Evolutionary conservation across 129 eudicot genomes (phyloP), one percentile per base, ranked within the genome.

Genomic region (Ambrosia artemisiifolia): DNA sequence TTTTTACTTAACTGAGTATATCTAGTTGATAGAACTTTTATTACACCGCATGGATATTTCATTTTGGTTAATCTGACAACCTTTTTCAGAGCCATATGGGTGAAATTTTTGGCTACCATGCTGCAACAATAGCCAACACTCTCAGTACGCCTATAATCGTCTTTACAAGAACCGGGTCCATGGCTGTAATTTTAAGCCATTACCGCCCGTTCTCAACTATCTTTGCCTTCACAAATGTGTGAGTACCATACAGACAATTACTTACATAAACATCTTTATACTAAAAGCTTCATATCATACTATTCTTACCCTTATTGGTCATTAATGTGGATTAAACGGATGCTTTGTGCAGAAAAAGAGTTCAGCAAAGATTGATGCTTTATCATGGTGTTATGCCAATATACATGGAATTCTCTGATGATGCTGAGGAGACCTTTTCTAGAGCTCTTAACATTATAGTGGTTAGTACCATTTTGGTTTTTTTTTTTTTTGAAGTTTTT

Each of bases 221-320:
- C 40, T 94, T 94, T 81, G 99, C 99, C 71, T 94, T 94, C 85
- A 94, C 97, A 51, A 94, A 86, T 73, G 92, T 71, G 99, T 94
- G 74, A 90, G 97, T 86, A 9, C 82, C 86, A 96, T 86, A 9
- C 82, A 56, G 2, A 19, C 50, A 63, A 7, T 35, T 11, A 48
- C 30, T 57, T 17, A 14, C 36, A 43, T 62, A 12, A 11, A 64
- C 20, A 4, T 55, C 68, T 69, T 36, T 53, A 4, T 18, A 32
- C 60, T 5, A 17, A n/a, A 55, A 46, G 18, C 19, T 19, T 28
- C 28, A 20, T 38, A 55, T 54, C 65, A 19, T 59, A 32, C 13
- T 9, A 44, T 47, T 74, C 32, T 51, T 19, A 4, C 10, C 28
- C 20, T 36, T 64, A 63, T n/a, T 20, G 12, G 69, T 73, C 10